Base-by-base conservation (phyloP, 2,329 filamentous ascomycete species). In the Fusarium transvaalense region DNA sequence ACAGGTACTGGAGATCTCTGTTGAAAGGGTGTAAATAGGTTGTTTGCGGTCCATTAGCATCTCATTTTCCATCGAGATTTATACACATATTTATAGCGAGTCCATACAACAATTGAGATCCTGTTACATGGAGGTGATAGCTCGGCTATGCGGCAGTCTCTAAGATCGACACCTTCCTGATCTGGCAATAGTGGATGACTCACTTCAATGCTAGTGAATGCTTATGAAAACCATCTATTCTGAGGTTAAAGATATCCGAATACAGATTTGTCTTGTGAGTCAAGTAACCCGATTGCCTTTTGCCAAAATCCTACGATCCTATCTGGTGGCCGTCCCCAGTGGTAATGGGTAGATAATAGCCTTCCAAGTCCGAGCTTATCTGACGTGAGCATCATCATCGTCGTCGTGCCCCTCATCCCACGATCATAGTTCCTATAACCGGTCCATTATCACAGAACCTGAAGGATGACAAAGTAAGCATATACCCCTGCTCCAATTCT, bases 401-500 rank as follows among this genome's bases (percentile, higher is more conserved):
- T 25, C 5, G 6, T 12, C 3, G 19, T 21, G 3, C 4, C 42
- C 42, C 42, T n/a, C 27, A 56, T 9, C 27, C 19, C 8, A 23
- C 17, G 21, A 29, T 3, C 3, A 19, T 23, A 1, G 5, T 8
- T 23, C 17, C 15, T 10, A 19, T 6, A 10, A 4, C 5, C 8
- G 4, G 5, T 17, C 19, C 13, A 47, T 6, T 4, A 2, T 38
- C 31, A 50, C 14, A 38, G 13, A 13, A 54, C 48, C 15, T 58
- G n/a, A 0, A 70, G 45, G 41, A 56, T n/a, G 3, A 68, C 51
- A 51, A 70, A 64, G 6, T 57, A 42, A 4, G 66, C 66, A 23
- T 54, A 37, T 4, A 70, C 66, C 5, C 38, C 52, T 19, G 54
- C 51, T 13, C 63, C 67, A 25, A 64, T 60, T 4, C 66, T 64